Base-by-base conservation (phyloP, 225 moss, liverwort and hornwort species). In the Antitrichia curtipendula region DNA sequence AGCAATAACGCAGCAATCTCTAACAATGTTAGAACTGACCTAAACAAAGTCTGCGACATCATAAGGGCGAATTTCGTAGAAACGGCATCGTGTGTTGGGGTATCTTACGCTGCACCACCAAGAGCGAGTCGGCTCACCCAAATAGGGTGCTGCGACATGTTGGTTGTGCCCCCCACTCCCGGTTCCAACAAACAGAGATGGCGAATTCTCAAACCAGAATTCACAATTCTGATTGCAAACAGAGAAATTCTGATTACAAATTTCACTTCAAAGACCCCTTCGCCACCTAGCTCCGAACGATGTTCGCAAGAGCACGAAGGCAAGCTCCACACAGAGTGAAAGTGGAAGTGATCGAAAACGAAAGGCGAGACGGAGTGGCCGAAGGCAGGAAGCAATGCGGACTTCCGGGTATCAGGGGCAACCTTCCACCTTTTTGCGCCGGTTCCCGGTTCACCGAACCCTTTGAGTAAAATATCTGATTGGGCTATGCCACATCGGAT, bases 41-140 rank as follows among this genome's bases (percentile, higher is more conserved):
- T 27, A 79, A 75, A 85, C 64, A 58, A 66, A 75, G 23, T 32
- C 75, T 49, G 24, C 4, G 84, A 45, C 84, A 83, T 22, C 7
- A 6, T 9, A 40, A 70, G 40, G 25, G 8, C 74, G 75, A 89
- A 57, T 68, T 82, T 24, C 36, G 75, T 32, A 69, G 49, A 28
- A 47, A 82, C 29, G 69, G 27, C 50, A 69, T 76, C 81, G 27
- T 36, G 61, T 16, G 38, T 83, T 43, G 31, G 31, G 12, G 52
- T n/a, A 43, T 54, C 88, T 83, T 86, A 80, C 91, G 83, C 83
- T 86, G 91, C 88, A 88, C 83, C 86, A 58, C 88, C 80, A 41
- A 86, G 80, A 88, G 86, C 88, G 38, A 90, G 82, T 81, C 85
- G 82, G 69, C 75, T 88, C 78, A 88, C 85, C 78, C 82, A 88